A percentile compares a stretch with the other conserved stretches of the same genome.
These are phyloP conservation scores for Epichloe amarillans DNA, from an alignment of 2,329 filamentous ascomycete genomes.

Conservation along the genomic window DNA sequence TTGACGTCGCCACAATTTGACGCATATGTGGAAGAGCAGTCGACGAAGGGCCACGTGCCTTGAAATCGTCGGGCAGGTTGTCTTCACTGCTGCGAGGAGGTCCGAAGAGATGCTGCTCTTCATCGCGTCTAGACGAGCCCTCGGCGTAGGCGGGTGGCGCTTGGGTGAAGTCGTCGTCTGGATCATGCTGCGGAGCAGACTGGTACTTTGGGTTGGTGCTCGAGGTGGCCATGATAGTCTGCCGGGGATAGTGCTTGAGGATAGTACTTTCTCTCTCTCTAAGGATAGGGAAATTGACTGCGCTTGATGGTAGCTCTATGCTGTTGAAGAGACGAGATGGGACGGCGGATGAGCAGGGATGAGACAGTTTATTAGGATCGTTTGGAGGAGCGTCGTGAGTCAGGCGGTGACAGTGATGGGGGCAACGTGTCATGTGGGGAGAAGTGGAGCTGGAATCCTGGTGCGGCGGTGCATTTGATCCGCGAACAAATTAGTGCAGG, in stretches of 20 bases:
- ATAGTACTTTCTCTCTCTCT: not conserved
- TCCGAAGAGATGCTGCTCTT: slow-evolving; percentile 46
- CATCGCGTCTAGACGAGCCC: slow-evolving; percentile 42
- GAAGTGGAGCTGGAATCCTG: not conserved
- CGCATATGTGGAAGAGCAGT: not conserved
- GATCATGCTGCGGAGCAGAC: slow-evolving; percentile 73
- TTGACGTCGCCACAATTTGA: not conserved
- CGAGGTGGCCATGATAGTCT: slow-evolving; percentile 40
- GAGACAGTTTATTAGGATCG: not conserved
- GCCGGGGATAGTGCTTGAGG: not conserved
- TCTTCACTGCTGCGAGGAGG: slow-evolving; percentile 70
- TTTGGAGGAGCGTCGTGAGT: not conserved
- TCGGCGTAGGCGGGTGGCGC: slow-evolving; percentile 67
- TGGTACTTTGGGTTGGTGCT: slow-evolving; percentile 63
- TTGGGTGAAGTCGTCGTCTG: slow-evolving; percentile 59
- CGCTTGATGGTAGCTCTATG: not conserved
- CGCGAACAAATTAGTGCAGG: not conserved
- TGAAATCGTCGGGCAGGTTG: slow-evolving; percentile 94
- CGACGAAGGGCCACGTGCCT: slow-evolving; percentile 35
- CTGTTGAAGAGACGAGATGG: not conserved
- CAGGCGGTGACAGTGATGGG: slow-evolving; percentile 1
- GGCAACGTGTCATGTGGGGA: not conserved
- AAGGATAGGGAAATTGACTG: not conserved
- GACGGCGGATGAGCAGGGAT: not conserved
- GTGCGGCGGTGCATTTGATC: not conserved